These are phyloP conservation scores for Phytophthora vignae DNA, from an alignment of 352 stramenopile species.

Conservation along the genomic window DNA sequence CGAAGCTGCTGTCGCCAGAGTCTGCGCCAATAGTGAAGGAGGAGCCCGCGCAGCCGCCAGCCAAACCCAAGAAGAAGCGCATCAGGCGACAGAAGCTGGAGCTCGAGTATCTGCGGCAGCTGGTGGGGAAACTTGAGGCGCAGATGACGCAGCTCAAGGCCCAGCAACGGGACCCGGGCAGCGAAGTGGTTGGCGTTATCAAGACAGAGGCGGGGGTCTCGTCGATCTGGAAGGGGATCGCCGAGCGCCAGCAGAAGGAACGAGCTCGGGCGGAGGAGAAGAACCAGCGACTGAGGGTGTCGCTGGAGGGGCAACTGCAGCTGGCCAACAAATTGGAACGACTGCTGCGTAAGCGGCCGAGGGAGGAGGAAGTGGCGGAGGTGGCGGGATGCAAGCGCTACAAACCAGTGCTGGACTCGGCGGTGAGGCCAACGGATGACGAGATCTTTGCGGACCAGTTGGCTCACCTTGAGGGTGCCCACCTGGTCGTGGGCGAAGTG, in stretches of 20 bases:
- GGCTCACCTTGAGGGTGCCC: conserved; percentile 24
- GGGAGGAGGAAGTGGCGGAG: conserved; percentile 16
- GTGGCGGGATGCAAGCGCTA: conserved; percentile 26
- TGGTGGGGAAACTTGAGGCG: conserved; percentile 40
- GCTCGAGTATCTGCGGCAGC: conserved; percentile 43
- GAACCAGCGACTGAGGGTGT: conserved; percentile 37
- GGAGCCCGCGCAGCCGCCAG: not conserved
- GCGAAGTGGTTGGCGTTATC: not conserved
- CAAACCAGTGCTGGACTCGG: conserved; percentile 11
- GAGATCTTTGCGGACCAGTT: conserved; percentile 44
- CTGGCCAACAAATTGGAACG: conserved; percentile 44
- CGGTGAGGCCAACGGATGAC: conserved; percentile 23
- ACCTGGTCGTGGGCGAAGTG: conserved; percentile 26
- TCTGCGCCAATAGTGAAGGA: conserved; percentile 3
- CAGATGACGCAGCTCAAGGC: conserved; percentile 31
- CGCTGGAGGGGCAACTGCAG: conserved; percentile 45
- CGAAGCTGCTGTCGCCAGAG: not conserved
- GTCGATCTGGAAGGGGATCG: conserved; percentile 43
- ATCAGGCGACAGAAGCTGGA: conserved; percentile 47
- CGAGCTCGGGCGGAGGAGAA: conserved; percentile 36
- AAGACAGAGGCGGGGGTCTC: not conserved
- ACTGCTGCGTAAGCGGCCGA: conserved; percentile 33
- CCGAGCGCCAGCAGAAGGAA: conserved; percentile 36
- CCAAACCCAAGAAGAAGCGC: conserved; percentile 47
- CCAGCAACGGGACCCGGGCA: not conserved